phyloP scores from a whole-genome alignment of 257 asterid species.

The Petunia axillaris region DNA sequence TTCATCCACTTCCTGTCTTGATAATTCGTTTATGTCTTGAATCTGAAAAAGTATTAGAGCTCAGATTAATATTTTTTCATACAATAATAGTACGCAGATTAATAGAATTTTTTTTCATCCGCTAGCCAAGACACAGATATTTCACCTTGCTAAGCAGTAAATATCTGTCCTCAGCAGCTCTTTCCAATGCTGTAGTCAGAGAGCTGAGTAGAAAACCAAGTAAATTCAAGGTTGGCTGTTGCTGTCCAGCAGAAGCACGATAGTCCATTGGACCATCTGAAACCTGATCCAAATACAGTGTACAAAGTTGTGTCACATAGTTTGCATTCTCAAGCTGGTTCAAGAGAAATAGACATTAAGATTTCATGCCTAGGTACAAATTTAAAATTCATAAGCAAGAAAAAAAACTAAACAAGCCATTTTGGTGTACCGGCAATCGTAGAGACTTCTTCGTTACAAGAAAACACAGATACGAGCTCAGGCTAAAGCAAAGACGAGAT shows the following conservation, averaged over 20 bases:
- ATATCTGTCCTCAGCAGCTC: constrained; percentile 81
- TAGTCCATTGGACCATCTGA: constrained; percentile 57
- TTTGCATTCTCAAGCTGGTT: not conserved
- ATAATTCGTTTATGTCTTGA: constrained; percentile 90
- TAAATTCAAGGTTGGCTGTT: constrained; percentile 71
- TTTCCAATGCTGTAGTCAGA: constrained; percentile 67
- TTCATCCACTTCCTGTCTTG: constrained; percentile 97
- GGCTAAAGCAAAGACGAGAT: constrained; percentile 82
- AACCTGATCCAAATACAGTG: constrained; percentile 52
- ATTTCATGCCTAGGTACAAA: constrained; percentile 11
- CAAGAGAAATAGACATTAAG: constrained; percentile 21
- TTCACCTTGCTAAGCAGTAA: constrained; percentile 81
- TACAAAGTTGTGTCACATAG: constrained; percentile 22
- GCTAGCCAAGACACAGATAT: not conserved
- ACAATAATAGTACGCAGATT: not conserved
- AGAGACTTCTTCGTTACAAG: constrained; percentile 76
- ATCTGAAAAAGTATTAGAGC: constrained; percentile 46
- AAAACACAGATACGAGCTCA: constrained; percentile 88
- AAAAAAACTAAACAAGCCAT: not conserved
- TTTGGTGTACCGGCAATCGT: constrained; percentile 68
- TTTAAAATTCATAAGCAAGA: not conserved
- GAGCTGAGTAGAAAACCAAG: constrained; percentile 68
- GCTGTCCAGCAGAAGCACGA: constrained; percentile 59
- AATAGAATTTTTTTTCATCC: not conserved
- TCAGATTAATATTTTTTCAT: no score